Conservation (phyloP, 2,329 filamentous ascomycete genomes). For the Colletotrichum liriopes region DNA sequence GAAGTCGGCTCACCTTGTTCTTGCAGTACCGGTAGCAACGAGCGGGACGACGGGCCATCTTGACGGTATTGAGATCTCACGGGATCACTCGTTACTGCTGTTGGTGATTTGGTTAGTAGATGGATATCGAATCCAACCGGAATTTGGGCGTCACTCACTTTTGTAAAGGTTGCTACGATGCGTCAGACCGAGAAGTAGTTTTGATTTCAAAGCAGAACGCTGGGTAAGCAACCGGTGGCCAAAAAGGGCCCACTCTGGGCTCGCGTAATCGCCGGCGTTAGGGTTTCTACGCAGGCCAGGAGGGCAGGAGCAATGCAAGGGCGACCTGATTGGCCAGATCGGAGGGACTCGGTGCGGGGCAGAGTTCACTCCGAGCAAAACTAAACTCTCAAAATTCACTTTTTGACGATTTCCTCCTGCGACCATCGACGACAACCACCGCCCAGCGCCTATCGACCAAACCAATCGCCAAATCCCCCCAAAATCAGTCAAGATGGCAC, state of each 20-base stretch:
- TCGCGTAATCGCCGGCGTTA: constrained; percentile 24
- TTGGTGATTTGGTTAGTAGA: constrained; percentile 55
- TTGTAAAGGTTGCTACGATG: constrained; percentile 39
- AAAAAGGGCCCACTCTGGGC: constrained; percentile 16
- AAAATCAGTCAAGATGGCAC: constrained; percentile 73
- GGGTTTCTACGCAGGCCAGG: neutral
- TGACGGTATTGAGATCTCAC: constrained; percentile 72
- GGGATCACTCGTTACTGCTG: constrained; percentile 52
- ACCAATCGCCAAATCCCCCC: constrained; percentile 50
- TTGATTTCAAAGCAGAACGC: constrained; percentile 71
- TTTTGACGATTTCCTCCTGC: neutral
- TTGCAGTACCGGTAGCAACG: constrained; percentile 99
- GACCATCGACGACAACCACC: constrained; percentile 35
- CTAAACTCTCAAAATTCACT: neutral
- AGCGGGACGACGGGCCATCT: constrained; percentile 99
- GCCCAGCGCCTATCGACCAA: constrained; percentile 40
- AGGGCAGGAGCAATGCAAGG: neutral
- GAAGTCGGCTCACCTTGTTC: constrained; percentile 87
- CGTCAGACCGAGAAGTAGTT: constrained; percentile 50
- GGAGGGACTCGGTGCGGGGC: neutral
- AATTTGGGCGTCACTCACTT: constrained; percentile 37
- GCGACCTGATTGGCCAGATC: neutral
- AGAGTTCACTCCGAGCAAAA: constrained; percentile 12
- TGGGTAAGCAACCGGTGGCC: constrained; percentile 39
- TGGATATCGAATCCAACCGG: constrained; percentile 47